Conservation (phyloP, 73 alveolate species). For the Diophrys appendiculata region DNA sequence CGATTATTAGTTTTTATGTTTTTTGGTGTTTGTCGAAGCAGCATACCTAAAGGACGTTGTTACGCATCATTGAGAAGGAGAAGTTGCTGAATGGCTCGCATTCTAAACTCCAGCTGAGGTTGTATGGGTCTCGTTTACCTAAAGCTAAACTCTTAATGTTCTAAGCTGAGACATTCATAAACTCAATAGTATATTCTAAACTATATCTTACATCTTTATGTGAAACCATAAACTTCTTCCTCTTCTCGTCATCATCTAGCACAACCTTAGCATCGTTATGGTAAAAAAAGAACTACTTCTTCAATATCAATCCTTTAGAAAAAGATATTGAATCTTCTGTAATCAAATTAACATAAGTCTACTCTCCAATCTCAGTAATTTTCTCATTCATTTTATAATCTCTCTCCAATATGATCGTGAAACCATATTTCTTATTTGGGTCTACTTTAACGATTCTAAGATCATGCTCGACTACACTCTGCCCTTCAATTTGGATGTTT, state of each 20-base stretch:
- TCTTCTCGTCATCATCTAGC: neutral
- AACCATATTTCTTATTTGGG: neutral
- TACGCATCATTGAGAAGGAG: conserved; percentile 15
- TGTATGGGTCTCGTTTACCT: conserved; percentile 1
- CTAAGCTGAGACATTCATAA: neutral
- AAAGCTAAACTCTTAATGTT: conserved; percentile 4
- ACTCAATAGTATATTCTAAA: conserved; percentile 15
- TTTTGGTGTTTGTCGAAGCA: neutral
- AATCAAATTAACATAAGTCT: neutral
- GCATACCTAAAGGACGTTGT: conserved; percentile 5
- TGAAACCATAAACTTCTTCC: neutral
- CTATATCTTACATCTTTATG: neutral
- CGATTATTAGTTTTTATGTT: neutral
- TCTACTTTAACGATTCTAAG: neutral
- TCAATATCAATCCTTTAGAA: conserved; percentile 5
- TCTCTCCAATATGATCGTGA: neutral
- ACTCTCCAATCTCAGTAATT: conserved; percentile 4
- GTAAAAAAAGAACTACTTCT: conserved; percentile 4
- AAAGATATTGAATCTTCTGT: neutral
- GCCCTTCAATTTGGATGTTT: neutral
- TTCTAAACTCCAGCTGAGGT: conserved; percentile 21
- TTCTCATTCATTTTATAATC: neutral
- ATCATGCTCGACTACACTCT: neutral
- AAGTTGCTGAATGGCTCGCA: conserved; percentile 15
- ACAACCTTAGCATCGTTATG: too few relatives aligned